phyloP scores from a whole-genome alignment of 2,329 filamentous ascomycete genomes.

The Pseudopithomyces chartarum region DNA sequence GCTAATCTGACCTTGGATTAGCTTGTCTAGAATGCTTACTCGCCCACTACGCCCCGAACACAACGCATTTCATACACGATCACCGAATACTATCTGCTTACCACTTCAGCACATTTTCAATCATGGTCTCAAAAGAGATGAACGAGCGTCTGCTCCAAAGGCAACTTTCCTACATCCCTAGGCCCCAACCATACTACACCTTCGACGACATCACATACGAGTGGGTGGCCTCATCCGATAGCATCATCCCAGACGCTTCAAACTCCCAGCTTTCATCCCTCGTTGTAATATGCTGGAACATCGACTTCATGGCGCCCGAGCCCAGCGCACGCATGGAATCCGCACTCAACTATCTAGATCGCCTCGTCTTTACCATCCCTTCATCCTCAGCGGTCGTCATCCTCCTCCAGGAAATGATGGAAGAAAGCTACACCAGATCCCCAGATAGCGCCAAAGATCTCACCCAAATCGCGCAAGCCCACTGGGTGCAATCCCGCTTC shows the following conservation, averaged over 20 bases:
- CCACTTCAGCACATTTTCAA: not conserved
- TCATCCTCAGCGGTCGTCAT: constrained; percentile 45
- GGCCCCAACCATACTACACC: constrained; percentile 13
- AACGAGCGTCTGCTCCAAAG: constrained; percentile 12
- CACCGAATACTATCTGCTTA: not conserved
- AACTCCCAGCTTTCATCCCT: constrained; percentile 4
- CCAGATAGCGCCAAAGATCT: constrained; percentile 14
- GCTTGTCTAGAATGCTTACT: too few species aligned
- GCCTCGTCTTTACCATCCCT: constrained; percentile 23
- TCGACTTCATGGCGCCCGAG: constrained; percentile 51
- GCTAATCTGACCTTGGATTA: too few species aligned
- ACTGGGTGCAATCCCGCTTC: constrained; percentile 57
- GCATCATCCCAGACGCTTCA: not conserved
- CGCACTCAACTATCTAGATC: constrained; percentile 46
- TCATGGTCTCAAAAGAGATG: constrained; percentile 17
- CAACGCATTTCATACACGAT: not conserved
- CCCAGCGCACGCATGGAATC: constrained; percentile 46
- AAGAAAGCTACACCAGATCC: constrained; percentile 30
- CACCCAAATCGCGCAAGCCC: constrained; percentile 12
- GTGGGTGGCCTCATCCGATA: constrained; percentile 5
- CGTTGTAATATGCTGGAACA: constrained; percentile 50
- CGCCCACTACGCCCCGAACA: too few species aligned
- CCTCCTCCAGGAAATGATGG: constrained; percentile 58
- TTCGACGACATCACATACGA: constrained; percentile 6
- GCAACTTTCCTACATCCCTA: constrained; percentile 13